Evolutionary conservation across 495 filamentous ascomycete genomes (phyloP), one percentile per base, ranked within the genome.

Genomic region (Penicillium tannophilum): DNA sequence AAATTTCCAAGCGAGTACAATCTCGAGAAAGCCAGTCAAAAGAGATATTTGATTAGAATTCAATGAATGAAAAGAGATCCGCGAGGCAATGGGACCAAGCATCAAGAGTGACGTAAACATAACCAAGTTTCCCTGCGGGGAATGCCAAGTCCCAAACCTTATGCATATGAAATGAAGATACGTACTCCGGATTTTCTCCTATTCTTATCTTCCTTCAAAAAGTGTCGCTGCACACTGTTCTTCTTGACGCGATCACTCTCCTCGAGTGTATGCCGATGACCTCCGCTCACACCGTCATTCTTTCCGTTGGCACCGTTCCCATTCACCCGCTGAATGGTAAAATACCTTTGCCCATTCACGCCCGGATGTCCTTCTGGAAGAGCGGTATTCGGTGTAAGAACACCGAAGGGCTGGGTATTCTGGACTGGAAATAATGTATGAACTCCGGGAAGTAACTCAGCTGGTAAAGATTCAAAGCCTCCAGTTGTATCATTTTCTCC

Each of bases 181-280:
- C 72, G 79, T 76, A 92, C 90, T 80, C 85, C 75, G 12, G 70
- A 71, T 68, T 86, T 90, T 73, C 86, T 89, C 63, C 80, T 80
- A 44, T 88, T 87, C 67, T 87, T 90, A 59, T 86, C 85, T 55
- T 82, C 79, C 70, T 87, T 88, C 49, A 88, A 67, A 43, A 89
- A 65, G 66, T 79, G 82, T 59, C 91, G 81, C 63, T 87, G 81
- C 4, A 93, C 85, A 64, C 86, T 92, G 61, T 90, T 91, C 75
- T 91, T 93, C 76, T 95, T 95, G 26, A 94, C 88, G 48, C 85
- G 84, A 70, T 96, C 91, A 61, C 90, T 93, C 60, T 90, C 89
- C 53, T 85, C 85, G 28, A 96, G 73, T 0, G 83, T 83, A 72
- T 96, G 91, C 56, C 86, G 87, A 73, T 96, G 91, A 2, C 74